A percentile compares a stretch with the other conserved stretches of the same genome.
Conservation (phyloP, 2,329 filamentous ascomycete species). For the Helotiales sp. region DNA sequence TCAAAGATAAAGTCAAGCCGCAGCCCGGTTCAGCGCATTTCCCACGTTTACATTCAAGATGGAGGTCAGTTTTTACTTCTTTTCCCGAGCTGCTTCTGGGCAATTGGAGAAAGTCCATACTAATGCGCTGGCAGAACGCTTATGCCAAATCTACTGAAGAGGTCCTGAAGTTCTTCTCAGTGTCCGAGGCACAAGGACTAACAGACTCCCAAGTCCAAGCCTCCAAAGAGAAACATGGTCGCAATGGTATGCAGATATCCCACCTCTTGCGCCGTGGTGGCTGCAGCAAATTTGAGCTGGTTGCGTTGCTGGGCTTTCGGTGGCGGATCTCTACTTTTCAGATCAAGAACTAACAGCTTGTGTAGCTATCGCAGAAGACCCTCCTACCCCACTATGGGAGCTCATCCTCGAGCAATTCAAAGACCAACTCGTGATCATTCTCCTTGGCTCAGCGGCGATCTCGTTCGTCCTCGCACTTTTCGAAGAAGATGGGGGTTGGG, state of each 20-base stretch:
- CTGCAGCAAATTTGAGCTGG: too few species aligned
- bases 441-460: conserved; percentile 87
- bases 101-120: too few species aligned
- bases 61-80: too few species aligned
- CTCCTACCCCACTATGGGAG: conserved; percentile 93
- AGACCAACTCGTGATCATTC: conserved; percentile 94
- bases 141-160: conserved; percentile 57
- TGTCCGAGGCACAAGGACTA: conserved; percentile 56
- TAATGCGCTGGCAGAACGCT: conserved; percentile 58
- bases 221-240: conserved; percentile 59
- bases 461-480: conserved; percentile 93
- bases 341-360: conserved; percentile 26
- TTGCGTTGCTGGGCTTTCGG: too few species aligned
- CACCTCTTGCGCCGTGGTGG: conserved; percentile 16
- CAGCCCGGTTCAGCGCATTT: conserved; percentile 9
- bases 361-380: conserved; percentile 78
- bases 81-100: too few species aligned
- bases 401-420: conserved; percentile 98
- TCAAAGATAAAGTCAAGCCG: conserved; percentile 18
- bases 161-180: conserved; percentile 59
- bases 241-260: conserved; percentile 56
- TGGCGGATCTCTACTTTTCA: too few species aligned
- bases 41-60: neutral
- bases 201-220: conserved; percentile 57
- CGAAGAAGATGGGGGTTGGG: conserved; percentile 91